phyloP scores from a whole-genome alignment of 1,284 basidiomycete species.

The Ustilago tritici region DNA sequence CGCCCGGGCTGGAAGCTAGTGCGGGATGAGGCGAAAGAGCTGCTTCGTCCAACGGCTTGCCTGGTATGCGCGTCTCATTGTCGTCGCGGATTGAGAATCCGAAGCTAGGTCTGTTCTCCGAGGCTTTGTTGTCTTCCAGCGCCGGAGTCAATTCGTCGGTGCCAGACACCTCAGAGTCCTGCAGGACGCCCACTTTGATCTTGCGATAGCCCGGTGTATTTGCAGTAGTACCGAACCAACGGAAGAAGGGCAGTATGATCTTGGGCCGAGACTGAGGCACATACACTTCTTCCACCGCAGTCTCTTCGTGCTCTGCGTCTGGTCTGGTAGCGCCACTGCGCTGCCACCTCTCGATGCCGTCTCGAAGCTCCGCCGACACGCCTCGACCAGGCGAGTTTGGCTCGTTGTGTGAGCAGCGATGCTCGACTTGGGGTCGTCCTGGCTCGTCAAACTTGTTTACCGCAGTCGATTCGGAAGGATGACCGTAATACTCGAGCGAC shows the following conservation, averaged over 20 bases:
- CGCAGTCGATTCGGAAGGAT: slow-evolving; percentile 27
- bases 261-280: slow-evolving; percentile 39
- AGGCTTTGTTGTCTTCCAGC: slow-evolving; percentile 19
- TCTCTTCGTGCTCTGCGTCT: slow-evolving; percentile 24
- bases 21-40: slow-evolving; percentile 35
- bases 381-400: slow-evolving; percentile 10
- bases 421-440: slow-evolving; percentile 12
- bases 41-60: slow-evolving; percentile 30
- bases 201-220: slow-evolving; percentile 62
- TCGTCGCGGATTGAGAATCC: slow-evolving; percentile 47
- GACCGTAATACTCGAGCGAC: slow-evolving; percentile 53
- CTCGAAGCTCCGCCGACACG: slow-evolving; percentile 46
- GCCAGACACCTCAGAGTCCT: slow-evolving; percentile 49
- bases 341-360: slow-evolving; percentile 52
- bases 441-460: slow-evolving; percentile 22
- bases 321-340: slow-evolving; percentile 32
- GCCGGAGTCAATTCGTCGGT: slow-evolving; percentile 41
- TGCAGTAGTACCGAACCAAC: slow-evolving; percentile 64
- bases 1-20: slow-evolving; percentile 23
- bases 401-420: slow-evolving; percentile 9
- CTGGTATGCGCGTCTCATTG: slow-evolving; percentile 32
- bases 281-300: slow-evolving; percentile 10
- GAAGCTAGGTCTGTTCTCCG: slow-evolving; percentile 15
- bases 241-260: slow-evolving; percentile 64
- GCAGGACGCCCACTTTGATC: slow-evolving; percentile 63